Evolutionary conservation across 208 protist genomes (phyloP), one percentile per base, ranked within the genome.

Genomic region (Lotmaria passim): DNA sequence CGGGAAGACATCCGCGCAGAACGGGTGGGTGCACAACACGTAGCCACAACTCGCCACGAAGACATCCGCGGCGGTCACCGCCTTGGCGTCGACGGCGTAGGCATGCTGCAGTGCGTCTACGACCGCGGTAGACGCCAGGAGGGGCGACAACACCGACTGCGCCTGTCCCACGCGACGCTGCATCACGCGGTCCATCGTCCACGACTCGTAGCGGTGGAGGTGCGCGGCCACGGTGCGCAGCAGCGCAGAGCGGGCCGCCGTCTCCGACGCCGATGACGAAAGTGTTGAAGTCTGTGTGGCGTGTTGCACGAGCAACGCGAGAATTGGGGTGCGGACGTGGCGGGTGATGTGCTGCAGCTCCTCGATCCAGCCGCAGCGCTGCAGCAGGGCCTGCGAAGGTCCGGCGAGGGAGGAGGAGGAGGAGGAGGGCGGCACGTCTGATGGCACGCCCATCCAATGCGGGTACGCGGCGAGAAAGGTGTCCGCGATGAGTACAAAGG

Each of bases 11-110:
- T 83, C 77, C 24, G 75, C 67, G 52, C 80, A 85, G 21, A 79
- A 72, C 5, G 83, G 66, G 64, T 75, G 82, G 3, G 89, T 90
- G 64, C 79, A 90, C 8, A 94, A 65, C 24, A 88, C 66, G 74
- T 89, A 94, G 7, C 63, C 82, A 68, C 86, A 92, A 33, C 78
- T 78, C 17, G 89, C 84, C 24, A 86, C 62, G 70, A 85, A 89
- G 4, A 88, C 63, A 57, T 94, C 89, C 8, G 80, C 75, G 4
- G 76, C 58, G 31, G 76, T 89, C 23, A 91, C 78, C 24, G 80
- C 48, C 46, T 75, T 80, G 55, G 63, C 51, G 46, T 69, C 53
- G 15, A 57, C 52, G 12, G 58, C 57, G 55, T 73, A 82, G 47
- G 58, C 69, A 52, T 75, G 68, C 39, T 62, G 50, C 50, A 85